These are phyloP conservation scores for Talaromyces sp. DNA, from an alignment of 2,329 filamentous ascomycete species.

Conservation along the genomic window DNA sequence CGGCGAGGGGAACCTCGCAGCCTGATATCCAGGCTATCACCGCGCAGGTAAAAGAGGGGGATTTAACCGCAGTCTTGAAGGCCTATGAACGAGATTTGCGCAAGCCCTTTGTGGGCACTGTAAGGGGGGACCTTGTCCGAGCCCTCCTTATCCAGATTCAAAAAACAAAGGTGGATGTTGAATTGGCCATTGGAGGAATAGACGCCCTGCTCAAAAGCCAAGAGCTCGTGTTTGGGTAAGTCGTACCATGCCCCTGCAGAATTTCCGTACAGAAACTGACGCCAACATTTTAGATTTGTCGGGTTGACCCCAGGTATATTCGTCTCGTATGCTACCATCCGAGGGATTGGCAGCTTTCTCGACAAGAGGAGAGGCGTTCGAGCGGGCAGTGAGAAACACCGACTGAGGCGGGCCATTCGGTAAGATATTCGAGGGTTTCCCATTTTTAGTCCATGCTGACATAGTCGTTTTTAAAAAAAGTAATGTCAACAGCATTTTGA, in stretches of 20 bases:
- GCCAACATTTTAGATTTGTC: constrained; percentile 59
- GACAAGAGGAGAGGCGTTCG: constrained; percentile 65
- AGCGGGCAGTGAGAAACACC: constrained; percentile 60
- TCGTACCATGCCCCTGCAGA: neutral
- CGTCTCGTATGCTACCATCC: constrained; percentile 67
- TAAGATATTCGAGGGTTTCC: constrained; percentile 18
- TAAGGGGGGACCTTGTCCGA: constrained; percentile 81
- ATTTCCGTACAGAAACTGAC: constrained; percentile 11
- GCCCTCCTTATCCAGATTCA: constrained; percentile 94
- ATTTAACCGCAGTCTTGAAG: constrained; percentile 82
- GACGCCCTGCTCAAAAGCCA: constrained; percentile 92
- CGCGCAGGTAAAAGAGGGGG: constrained; percentile 78
- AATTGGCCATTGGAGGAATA: constrained; percentile 92
- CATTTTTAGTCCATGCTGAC: neutral
- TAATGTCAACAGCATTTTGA: constrained; percentile 79
- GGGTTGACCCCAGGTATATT: constrained; percentile 90
- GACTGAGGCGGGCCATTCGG: constrained; percentile 71
- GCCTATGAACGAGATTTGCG: constrained; percentile 88
- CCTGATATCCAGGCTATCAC: constrained; percentile 68
- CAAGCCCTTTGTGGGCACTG: constrained; percentile 72
- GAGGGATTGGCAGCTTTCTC: constrained; percentile 66
- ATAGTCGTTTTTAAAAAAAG: constrained; percentile 22
- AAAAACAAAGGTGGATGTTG: constrained; percentile 97
- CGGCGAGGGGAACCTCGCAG: constrained; percentile 50
- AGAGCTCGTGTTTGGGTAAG: constrained; percentile 79